These are phyloP conservation scores for Arthrobotrys sphaeroides DNA, from an alignment of 2,329 filamentous ascomycete genomes.

Conservation along the genomic window DNA sequence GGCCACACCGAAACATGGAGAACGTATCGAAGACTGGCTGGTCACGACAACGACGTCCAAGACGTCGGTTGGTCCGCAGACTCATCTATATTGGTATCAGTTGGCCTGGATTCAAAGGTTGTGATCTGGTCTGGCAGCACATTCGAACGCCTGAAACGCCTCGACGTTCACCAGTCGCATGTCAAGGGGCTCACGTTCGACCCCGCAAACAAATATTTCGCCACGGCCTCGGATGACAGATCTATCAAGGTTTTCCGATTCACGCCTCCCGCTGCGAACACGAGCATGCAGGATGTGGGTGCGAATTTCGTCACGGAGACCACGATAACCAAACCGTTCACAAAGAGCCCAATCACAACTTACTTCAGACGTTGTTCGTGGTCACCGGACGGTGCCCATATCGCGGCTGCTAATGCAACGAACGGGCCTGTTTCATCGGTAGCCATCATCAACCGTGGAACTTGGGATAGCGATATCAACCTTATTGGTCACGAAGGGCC, in stretches of 20 bases:
- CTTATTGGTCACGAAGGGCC: slow-evolving; percentile 96
- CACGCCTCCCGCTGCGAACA: slow-evolving; percentile 87
- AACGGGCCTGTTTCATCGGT: slow-evolving; percentile 98
- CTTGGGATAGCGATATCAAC: slow-evolving; percentile 97
- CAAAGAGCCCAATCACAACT: slow-evolving; percentile 90
- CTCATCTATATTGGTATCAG: slow-evolving; percentile 93
- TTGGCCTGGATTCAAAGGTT: slow-evolving; percentile 95
- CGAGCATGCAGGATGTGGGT: slow-evolving; percentile 91
- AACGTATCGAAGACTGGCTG: slow-evolving; percentile 89
- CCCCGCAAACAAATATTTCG: slow-evolving; percentile 98
- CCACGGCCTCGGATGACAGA: slow-evolving; percentile 94
- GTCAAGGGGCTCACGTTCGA: slow-evolving; percentile 99
- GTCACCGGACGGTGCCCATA: slow-evolving; percentile 97
- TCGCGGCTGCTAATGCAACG: slow-evolving; percentile 94
- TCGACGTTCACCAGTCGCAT: slow-evolving; percentile 92
- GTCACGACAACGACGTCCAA: slow-evolving; percentile 98
- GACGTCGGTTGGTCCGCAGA: slow-evolving; percentile 97
- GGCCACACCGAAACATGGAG: slow-evolving; percentile 98
- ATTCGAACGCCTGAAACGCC: slow-evolving; percentile 95
- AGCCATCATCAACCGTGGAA: slow-evolving; percentile 89
- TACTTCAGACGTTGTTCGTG: slow-evolving; percentile 97
- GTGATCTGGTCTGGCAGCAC: slow-evolving; percentile 98
- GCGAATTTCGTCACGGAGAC: slow-evolving; percentile 96
- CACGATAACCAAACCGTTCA: slow-evolving; percentile 88
- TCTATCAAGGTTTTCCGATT: slow-evolving; percentile 97